Conservation (phyloP, 2,329 filamentous ascomycete genomes). For the Penicillium sp. region DNA sequence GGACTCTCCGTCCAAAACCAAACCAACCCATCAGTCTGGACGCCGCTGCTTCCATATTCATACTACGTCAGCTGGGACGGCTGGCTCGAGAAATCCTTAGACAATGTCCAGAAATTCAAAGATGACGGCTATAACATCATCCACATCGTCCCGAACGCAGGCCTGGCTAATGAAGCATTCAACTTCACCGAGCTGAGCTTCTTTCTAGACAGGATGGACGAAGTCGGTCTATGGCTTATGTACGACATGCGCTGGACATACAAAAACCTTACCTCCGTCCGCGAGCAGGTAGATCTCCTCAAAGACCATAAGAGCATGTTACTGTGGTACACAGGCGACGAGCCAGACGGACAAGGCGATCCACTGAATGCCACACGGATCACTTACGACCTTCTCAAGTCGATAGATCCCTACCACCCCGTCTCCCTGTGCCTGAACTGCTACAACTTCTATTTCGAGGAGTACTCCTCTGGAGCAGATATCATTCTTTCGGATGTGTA, state of each 20-base stretch:
- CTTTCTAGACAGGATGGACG: constrained; percentile 47
- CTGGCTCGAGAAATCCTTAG: constrained; percentile 34
- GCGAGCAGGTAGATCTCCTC: constrained; percentile 28
- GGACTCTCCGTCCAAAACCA: constrained; percentile 46
- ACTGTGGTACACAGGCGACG: constrained; percentile 53
- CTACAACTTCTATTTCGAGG: constrained; percentile 60
- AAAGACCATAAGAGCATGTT: constrained; percentile 34
- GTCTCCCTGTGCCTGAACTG: constrained; percentile 62
- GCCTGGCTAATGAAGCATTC: constrained; percentile 39
- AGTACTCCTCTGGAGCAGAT: constrained; percentile 58
- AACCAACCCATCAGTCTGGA: constrained; percentile 30
- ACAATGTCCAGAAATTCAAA: constrained; percentile 33
- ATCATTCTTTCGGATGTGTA: constrained; percentile 63
- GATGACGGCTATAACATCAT: constrained; percentile 50
- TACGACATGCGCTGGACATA: constrained; percentile 49
- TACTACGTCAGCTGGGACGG: constrained; percentile 48
- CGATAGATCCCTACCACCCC: constrained; percentile 62
- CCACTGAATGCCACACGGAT: constrained; percentile 50
- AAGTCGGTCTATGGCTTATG: constrained; percentile 48
- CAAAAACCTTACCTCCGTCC: constrained; percentile 39
- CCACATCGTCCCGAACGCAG: constrained; percentile 45
- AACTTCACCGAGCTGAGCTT: constrained; percentile 39
- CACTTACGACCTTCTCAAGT: constrained; percentile 48
- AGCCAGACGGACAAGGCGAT: constrained; percentile 59
- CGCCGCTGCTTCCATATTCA: constrained; percentile 48